Evolutionary conservation across 164 flowering plant species (phyloP).

Genomic region (Houttuynia cordata): DNA sequence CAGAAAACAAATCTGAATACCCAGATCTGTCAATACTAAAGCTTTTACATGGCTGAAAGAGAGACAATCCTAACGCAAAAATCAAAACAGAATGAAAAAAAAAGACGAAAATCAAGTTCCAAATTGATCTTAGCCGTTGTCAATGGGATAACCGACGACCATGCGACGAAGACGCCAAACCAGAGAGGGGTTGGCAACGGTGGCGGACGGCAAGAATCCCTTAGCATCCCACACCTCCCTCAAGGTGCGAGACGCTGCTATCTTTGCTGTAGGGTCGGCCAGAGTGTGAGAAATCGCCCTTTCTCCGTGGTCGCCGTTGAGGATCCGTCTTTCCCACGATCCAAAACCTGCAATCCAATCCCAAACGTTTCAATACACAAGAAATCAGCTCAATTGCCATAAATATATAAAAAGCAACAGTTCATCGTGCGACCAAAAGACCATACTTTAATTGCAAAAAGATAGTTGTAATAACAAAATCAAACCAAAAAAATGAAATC

Average conservation of each 20-base stretch:
- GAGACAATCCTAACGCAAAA: neutral
- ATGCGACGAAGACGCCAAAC: slow-evolving; percentile 31
- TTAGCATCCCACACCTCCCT: slow-evolving; percentile 17
- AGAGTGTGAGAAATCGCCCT: slow-evolving; percentile 41
- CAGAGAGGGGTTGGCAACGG: neutral
- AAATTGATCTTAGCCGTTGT: slow-evolving; percentile 50
- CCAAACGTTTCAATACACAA: neutral
- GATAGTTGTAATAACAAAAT: no score
- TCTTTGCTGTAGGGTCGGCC: slow-evolving; percentile 37
- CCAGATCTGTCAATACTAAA: neutral
- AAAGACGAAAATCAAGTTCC: neutral
- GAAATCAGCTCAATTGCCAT: neutral
- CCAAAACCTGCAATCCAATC: slow-evolving; percentile 3
- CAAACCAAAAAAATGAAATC: no score
- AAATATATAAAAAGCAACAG: neutral
- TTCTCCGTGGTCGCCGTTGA: slow-evolving; percentile 29
- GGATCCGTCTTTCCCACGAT: slow-evolving; percentile 5
- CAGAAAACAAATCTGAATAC: neutral
- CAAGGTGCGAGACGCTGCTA: slow-evolving; percentile 13
- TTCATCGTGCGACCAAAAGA: neutral
- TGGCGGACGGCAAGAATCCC: no score
- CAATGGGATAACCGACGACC: slow-evolving; percentile 37
- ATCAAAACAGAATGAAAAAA: neutral
- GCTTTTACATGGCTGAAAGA: slow-evolving; percentile 12
- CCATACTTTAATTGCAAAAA: no score